phyloP scores from a whole-genome alignment of 306 rosid species.

The Dryas octopetala region DNA sequence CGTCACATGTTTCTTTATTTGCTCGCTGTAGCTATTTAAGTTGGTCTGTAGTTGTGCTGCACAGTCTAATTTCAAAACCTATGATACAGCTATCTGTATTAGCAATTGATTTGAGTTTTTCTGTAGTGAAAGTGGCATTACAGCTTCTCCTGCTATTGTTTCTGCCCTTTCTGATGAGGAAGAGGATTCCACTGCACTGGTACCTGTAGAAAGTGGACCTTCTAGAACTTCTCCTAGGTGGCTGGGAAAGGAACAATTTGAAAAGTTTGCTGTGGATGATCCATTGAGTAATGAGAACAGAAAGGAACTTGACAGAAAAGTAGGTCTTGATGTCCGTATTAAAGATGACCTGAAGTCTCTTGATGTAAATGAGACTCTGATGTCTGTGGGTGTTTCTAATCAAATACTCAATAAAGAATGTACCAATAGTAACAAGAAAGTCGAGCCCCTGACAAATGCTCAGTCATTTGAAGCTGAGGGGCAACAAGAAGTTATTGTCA shows the following conservation, averaged over 20 bases:
- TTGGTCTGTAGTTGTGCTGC: slow-evolving; percentile 16
- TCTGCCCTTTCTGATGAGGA: slow-evolving; percentile 46
- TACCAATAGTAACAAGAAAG: slow-evolving; percentile 31
- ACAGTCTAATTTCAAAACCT: slow-evolving; percentile 1
- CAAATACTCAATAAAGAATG: slow-evolving; percentile 28
- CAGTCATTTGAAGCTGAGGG: slow-evolving; percentile 37
- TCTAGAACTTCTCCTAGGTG: slow-evolving; percentile 25
- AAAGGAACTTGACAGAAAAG: slow-evolving; percentile 28
- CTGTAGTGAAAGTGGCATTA: slow-evolving; percentile 47
- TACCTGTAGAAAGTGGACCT: slow-evolving; percentile 29
- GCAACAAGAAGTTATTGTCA: slow-evolving; percentile 29
- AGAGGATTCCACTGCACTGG: slow-evolving; percentile 31
- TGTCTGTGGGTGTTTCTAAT: slow-evolving; percentile 25
- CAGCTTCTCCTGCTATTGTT: slow-evolving; percentile 41
- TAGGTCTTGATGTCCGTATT: slow-evolving; percentile 19
- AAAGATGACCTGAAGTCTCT: slow-evolving; percentile 43
- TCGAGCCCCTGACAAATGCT: slow-evolving; percentile 28
- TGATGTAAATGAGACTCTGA: slow-evolving; percentile 34
- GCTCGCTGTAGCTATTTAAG: slow-evolving; percentile 1
- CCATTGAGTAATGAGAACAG: slow-evolving; percentile 29
- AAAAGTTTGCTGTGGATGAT: slow-evolving; percentile 29
- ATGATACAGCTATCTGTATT: slow-evolving; percentile 9
- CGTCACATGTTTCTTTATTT: slow-evolving; percentile 18
- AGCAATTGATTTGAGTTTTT: slow-evolving; percentile 33
- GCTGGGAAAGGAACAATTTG: slow-evolving; percentile 37